Percentiles rank a stretch among this genome's conserved stretches.
Conservation (phyloP, 768 basidiomycete genomes). For the Leccinum ochraceum region DNA sequence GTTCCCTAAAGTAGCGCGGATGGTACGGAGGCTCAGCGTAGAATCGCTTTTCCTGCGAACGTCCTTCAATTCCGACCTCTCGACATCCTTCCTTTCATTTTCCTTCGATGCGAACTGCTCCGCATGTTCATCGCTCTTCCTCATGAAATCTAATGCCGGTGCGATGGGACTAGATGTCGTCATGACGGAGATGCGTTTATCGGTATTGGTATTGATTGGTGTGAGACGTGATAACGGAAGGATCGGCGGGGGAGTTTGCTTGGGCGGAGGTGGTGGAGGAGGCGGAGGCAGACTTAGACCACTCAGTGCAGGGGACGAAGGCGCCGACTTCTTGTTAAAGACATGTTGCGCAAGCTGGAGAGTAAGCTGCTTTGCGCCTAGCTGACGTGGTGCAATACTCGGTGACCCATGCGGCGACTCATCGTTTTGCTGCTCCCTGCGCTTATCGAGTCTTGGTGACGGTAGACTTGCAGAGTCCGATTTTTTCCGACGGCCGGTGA, state of each 20-base stretch:
- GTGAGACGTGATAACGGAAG: slow-evolving; percentile 26
- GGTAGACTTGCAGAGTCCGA: slow-evolving; percentile 23
- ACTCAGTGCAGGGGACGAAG: slow-evolving; percentile 36
- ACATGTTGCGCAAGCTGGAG: slow-evolving; percentile 49
- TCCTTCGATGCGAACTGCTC: slow-evolving; percentile 24
- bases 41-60: slow-evolving; percentile 82
- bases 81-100: slow-evolving; percentile 32
- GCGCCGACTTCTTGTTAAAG: slow-evolving; percentile 41
- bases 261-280: slow-evolving; percentile 41
- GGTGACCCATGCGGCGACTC: slow-evolving; percentile 16
- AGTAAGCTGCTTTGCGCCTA: slow-evolving; percentile 37
- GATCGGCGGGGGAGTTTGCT: slow-evolving; percentile 27
- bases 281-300: slow-evolving; percentile 33
- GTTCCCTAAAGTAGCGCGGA: slow-evolving; percentile 52
- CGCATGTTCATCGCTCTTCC: slow-evolving; percentile 38
- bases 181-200: slow-evolving; percentile 52
- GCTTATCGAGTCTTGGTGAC: slow-evolving; percentile 24
- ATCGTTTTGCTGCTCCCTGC: slow-evolving; percentile 22
- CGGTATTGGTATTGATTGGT: slow-evolving; percentile 26
- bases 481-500: slow-evolving; percentile 36
- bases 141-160: slow-evolving; percentile 58
- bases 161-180: slow-evolving; percentile 55
- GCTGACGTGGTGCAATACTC: slow-evolving; percentile 22
- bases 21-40: slow-evolving; percentile 75
- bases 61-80: slow-evolving; percentile 55